Base-by-base conservation (phyloP, 768 basidiomycete species). In the Boletus sp. region DNA sequence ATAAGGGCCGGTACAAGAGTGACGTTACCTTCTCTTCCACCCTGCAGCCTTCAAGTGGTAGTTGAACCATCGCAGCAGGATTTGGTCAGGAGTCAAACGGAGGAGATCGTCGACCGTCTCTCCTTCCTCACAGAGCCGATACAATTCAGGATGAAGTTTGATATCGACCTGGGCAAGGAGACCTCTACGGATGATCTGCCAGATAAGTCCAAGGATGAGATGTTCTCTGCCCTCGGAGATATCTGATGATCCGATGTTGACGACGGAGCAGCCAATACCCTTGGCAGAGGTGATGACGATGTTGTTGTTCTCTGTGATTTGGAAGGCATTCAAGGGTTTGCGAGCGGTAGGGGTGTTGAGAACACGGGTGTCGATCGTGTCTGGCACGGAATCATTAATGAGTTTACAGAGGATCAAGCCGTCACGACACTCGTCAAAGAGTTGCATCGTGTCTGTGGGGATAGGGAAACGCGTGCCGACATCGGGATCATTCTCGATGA, bases 231-330 rank as follows among this genome's bases (percentile, higher is more conserved):
- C 94, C 59, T 96, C 95, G 29, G 93, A 81, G 47, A 99, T 76
- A 74, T 99, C 97, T 3, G 83, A 79, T 0, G 96, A 88, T 25
- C 97, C 97, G 59, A 99, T 98, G 74, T 99, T 99, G 73, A 99
- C 96, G 50, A 98, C 94, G 2, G 93, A 96, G 68, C 97, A 97
- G 35, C 97, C 96, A 60, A 99, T 98, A 70, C 90, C 95, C 75
- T 98, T 98, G 35, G 96, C 86, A 25, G 97, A 98, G 13, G 92
- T 89, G 73, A 99, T 97, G 67, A 98, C 96, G 67, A 99, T 97
- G 73, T 98, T 99, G 80, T 99, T 98, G 78, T 98, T 98, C 72
- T 99, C 97, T 0, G 97, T 98, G 64, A 98, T 98, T 66, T 99
- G 94, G 83, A 99, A 99, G 0, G 93, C 92, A 68, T 99, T 99